phyloP scores from a whole-genome alignment of 176 grass and related monocot species.

The Poa annua region DNA sequence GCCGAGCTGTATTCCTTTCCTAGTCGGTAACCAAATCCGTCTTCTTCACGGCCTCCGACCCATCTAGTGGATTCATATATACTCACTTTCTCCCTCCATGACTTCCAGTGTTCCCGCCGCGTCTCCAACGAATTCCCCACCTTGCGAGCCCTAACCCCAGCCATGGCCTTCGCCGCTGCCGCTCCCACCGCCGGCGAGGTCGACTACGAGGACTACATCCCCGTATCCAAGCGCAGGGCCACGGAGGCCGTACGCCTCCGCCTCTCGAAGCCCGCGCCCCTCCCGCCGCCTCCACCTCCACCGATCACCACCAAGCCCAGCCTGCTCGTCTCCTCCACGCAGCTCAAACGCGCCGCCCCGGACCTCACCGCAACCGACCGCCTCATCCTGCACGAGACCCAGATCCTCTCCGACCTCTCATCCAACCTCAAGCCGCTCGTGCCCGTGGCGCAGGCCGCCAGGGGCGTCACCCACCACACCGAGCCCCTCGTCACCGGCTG shows the following conservation, averaged over 20 bases:
- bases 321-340: conserved; percentile 59
- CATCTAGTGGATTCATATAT: too few species aligned
- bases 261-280: conserved; percentile 22
- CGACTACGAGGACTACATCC: conserved; percentile 65
- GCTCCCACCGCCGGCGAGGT: conserved; percentile 11
- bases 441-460: conserved; percentile 79
- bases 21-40: too few species aligned
- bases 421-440: conserved; percentile 62
- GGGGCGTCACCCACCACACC: conserved; percentile 71
- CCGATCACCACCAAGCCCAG: conserved; percentile 43
- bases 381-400: conserved; percentile 61
- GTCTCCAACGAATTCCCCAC: neutral
- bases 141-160: conserved; percentile 15
- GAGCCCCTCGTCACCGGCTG: conserved; percentile 61
- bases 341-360: conserved; percentile 62
- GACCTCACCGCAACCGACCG: conserved; percentile 63
- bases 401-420: conserved; percentile 61
- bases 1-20: too few species aligned
- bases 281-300: conserved; percentile 6
- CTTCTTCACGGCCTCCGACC: too few species aligned
- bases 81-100: too few species aligned
- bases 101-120: neutral
- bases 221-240: conserved; percentile 62
- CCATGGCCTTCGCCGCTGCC: conserved; percentile 12
- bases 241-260: conserved; percentile 51